Percentiles rank a stretch among this genome's conserved stretches.
phyloP scores from a whole-genome alignment of 1,139 yeast genomes.

The Lodderomyces orthopsilosis region DNA sequence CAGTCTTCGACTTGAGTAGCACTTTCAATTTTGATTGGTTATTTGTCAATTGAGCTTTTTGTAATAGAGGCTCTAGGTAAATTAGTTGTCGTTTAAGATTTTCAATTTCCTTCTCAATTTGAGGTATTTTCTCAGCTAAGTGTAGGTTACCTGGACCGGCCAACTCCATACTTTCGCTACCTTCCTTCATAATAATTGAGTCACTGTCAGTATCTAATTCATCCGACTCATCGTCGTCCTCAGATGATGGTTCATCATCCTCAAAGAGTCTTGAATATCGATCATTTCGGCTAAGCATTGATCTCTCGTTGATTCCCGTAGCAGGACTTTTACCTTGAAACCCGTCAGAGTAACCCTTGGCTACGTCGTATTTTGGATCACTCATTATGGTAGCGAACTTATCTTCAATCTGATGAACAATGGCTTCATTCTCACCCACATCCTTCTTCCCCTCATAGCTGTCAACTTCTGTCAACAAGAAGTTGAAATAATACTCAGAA shows the following conservation, averaged over 20 bases:
- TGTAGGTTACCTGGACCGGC: slow-evolving; percentile 74
- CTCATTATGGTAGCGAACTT: neutral
- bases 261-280: slow-evolving; percentile 35
- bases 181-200: neutral
- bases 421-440: neutral
- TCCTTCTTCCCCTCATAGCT: neutral
- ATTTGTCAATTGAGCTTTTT: slow-evolving; percentile 81
- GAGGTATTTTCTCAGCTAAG: slow-evolving; percentile 62
- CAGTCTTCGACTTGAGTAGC: slow-evolving; percentile 60
- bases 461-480: neutral
- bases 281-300: slow-evolving; percentile 5
- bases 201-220: slow-evolving; percentile 29
- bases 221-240: slow-evolving; percentile 20
- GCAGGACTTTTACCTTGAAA: neutral
- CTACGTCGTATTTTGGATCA: neutral
- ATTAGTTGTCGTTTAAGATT: slow-evolving; percentile 59
- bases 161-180: slow-evolving; percentile 17
- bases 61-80: slow-evolving; percentile 62
- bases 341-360: neutral
- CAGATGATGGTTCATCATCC: slow-evolving; percentile 24
- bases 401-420: neutral
- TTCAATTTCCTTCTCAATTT: slow-evolving; percentile 56
- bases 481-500: neutral
- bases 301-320: neutral
- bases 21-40: slow-evolving; percentile 67